These are phyloP conservation scores for Chalciporus piperatus DNA, from an alignment of 768 basidiomycete genomes.

Conservation along the genomic window DNA sequence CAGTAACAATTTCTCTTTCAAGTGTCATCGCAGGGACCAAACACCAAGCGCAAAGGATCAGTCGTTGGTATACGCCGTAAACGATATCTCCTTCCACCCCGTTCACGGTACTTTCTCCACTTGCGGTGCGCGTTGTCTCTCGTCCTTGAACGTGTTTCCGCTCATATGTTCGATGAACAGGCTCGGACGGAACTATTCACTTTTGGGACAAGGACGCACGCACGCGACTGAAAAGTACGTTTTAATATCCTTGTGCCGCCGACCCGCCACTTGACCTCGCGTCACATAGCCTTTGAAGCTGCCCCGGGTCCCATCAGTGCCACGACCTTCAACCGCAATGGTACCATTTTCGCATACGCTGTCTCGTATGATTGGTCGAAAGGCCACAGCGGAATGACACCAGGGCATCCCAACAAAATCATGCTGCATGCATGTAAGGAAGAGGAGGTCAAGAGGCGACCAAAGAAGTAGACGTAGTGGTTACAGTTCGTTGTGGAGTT, in stretches of 20 bases:
- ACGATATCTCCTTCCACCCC: slow-evolving; percentile 84
- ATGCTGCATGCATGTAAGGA: slow-evolving; percentile 86
- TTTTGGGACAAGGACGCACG: slow-evolving; percentile 95
- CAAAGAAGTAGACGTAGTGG: slow-evolving; percentile 28
- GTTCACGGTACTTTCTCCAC: slow-evolving; percentile 84
- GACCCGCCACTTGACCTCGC: not conserved
- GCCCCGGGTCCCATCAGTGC: slow-evolving; percentile 74
- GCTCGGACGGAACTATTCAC: slow-evolving; percentile 83
- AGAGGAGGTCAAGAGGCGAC: slow-evolving; percentile 76
- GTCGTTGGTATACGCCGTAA: slow-evolving; percentile 76
- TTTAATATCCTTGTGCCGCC: not conserved
- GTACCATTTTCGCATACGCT: slow-evolving; percentile 88
- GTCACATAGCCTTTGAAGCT: slow-evolving; percentile 63
- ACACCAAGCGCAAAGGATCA: slow-evolving; percentile 58
- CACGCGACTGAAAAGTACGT: slow-evolving; percentile 82
- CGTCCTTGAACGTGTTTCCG: slow-evolving; percentile 18
- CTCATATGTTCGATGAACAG: slow-evolving; percentile 33
- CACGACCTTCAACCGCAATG: slow-evolving; percentile 83
- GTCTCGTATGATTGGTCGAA: slow-evolving; percentile 95
- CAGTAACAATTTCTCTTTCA: slow-evolving; percentile 86
- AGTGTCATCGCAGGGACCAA: slow-evolving; percentile 67
- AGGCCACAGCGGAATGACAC: slow-evolving; percentile 82
- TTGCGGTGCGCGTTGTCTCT: slow-evolving; percentile 47
- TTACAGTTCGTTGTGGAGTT: not conserved
- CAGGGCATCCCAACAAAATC: slow-evolving; percentile 68